Percentiles rank a stretch among this genome's conserved stretches.
Evolutionary conservation across 1,284 basidiomycete genomes (phyloP).

Genomic region (Ceratobasidium sp.): DNA sequence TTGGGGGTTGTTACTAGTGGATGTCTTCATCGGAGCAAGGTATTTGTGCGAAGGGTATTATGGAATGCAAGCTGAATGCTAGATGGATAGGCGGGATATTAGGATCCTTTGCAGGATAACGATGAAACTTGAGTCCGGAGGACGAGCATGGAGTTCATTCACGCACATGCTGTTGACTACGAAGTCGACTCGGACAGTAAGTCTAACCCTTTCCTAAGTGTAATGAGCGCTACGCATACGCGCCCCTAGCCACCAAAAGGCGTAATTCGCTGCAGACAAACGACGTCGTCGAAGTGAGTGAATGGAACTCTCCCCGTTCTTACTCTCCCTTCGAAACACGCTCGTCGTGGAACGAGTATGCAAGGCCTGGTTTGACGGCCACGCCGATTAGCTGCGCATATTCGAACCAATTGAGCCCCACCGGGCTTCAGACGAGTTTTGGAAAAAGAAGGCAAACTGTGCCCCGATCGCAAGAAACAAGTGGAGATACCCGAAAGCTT

Average conservation of each 20-base stretch:
- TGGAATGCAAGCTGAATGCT: conserved; percentile 65
- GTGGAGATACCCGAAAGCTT: conserved; percentile 69
- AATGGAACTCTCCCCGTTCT: conserved; percentile 55
- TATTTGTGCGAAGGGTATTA: conserved; percentile 45
- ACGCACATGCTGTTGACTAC: conserved; percentile 78
- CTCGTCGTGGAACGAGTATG: conserved; percentile 5
- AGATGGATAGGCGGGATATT: conserved; percentile 47
- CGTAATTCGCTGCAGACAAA: conserved; percentile 71
- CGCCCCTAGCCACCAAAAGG: conserved; percentile 71
- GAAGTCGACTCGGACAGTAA: conserved; percentile 58
- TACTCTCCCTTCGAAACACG: neutral
- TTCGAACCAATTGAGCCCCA: conserved; percentile 63
- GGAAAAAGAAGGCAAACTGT: conserved; percentile 67
- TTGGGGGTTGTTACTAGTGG: conserved; percentile 75
- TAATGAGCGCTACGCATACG: conserved; percentile 57
- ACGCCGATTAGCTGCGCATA: conserved; percentile 67
- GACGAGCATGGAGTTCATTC: conserved; percentile 74
- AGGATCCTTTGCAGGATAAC: conserved; percentile 52
- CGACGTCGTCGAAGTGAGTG: conserved; percentile 65
- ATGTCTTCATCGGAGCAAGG: conserved; percentile 69
- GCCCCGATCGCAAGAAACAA: conserved; percentile 70
- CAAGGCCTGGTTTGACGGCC: conserved; percentile 69
- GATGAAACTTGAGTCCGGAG: conserved; percentile 72
- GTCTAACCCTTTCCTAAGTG: neutral
- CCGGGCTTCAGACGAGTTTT: conserved; percentile 67